Evolutionary conservation across 2,329 filamentous ascomycete genomes (phyloP), one percentile per base, ranked within the genome.

Genomic region (Aspergillus novofumigatus): DNA sequence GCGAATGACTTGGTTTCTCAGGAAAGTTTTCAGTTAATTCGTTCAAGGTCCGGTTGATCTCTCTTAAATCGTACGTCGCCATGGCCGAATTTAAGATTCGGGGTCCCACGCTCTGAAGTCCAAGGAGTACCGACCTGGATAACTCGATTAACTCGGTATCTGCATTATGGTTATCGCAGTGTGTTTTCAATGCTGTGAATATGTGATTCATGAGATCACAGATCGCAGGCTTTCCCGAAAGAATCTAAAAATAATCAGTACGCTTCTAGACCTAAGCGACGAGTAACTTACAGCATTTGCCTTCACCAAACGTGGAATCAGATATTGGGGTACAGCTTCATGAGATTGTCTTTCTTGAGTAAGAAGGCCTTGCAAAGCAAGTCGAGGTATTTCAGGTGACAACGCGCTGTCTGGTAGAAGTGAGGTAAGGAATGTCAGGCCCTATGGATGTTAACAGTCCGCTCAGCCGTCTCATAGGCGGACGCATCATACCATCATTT

Each of bases 281-380:
- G 5, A 20, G n/a, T 6, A 60, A 55, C 76, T 72, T 25, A 78
- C 80, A 42, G 68, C 69, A 52, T 72, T 64, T 58, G 75, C 70
- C 52, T 75, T 68, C 26, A 78, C 61, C 17, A 77, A 56, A 0
- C 65, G 67, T 48, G 65, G 54, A 28, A 69, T 53, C 26, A 64
- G 56, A 21, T 64, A 55, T 17, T 54, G 45, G 14, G 72, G 62
- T 25, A 75, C 54, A 2, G 45, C 50, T 21, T 61, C 59, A 28
- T 72, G 45, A 1, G 63, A 55, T 44, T 47, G 55, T 20, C 55
- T 55, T 5, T 67, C 57, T 9, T 67, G 62, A 10, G 66, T 69
- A 5, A 71, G 52, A 28, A 74, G 59, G 21, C 58, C 59, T 20
- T 68, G 61, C 23, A 69, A 47, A 9, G 66, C 64, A 32, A 68